Percentiles rank a stretch among this genome's conserved stretches.
phyloP scores from a whole-genome alignment of 2,329 filamentous ascomycete genomes.

The Amauroascus niger region DNA sequence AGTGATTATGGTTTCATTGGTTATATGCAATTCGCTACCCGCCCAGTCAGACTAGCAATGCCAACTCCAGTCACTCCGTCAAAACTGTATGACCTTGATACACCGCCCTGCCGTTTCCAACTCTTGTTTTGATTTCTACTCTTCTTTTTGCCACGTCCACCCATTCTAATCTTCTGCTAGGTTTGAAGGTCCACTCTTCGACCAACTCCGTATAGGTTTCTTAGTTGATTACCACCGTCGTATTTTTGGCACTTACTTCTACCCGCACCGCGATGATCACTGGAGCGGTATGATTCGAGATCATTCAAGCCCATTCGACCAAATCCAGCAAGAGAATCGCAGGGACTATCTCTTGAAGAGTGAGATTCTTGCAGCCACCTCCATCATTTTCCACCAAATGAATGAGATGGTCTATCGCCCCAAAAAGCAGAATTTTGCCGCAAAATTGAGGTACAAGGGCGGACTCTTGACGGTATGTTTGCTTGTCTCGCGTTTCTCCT shows the following conservation, averaged over 20 bases:
- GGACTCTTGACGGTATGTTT: neutral
- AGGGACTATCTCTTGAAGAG: conserved; percentile 15
- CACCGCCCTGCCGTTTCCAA: too few relatives aligned
- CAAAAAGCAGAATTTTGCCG: neutral
- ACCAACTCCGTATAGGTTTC: neutral
- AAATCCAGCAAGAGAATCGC: conserved; percentile 2
- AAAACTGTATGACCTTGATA: neutral
- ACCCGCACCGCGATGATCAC: conserved; percentile 1
- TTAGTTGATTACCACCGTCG: neutral
- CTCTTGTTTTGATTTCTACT: neutral
- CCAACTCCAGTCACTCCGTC: neutral
- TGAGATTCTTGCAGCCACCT: conserved; percentile 12
- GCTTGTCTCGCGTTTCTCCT: neutral
- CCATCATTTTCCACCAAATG: conserved; percentile 16
- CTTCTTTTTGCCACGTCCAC: neutral
- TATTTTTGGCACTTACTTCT: neutral
- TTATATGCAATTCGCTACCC: neutral
- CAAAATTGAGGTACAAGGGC: neutral
- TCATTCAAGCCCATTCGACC: neutral
- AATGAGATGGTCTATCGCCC: neutral
- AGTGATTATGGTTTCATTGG: neutral
- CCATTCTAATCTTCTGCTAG: neutral
- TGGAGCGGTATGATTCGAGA: conserved; percentile 12
- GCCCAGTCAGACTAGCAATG: neutral
- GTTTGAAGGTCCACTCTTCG: conserved; percentile 11